phyloP scores from a whole-genome alignment of 352 stramenopile genomes.

The Phytopythium chamaehyphon region DNA sequence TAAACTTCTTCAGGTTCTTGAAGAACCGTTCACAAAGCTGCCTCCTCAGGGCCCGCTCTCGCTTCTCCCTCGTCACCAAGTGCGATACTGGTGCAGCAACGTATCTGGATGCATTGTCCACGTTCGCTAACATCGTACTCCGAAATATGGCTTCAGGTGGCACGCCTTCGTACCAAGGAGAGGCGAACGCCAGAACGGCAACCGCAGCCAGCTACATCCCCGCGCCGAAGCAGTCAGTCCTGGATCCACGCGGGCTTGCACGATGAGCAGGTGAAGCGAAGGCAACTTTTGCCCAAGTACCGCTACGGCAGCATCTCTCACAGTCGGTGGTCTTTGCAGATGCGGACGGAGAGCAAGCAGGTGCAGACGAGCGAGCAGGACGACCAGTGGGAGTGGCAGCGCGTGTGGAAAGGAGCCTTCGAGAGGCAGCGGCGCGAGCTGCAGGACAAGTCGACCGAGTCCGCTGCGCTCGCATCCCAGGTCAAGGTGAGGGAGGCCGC shows the following conservation, averaged over 20 bases:
- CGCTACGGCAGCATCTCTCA: neutral
- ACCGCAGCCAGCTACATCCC: neutral
- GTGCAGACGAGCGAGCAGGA: constrained; percentile 57
- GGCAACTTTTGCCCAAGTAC: neutral
- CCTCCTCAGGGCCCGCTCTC: constrained; percentile 52
- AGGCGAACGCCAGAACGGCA: neutral
- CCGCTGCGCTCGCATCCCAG: constrained; percentile 24
- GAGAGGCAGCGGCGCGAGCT: constrained; percentile 49
- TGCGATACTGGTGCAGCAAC: constrained; percentile 1
- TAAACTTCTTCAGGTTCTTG: constrained; percentile 32
- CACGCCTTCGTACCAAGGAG: neutral
- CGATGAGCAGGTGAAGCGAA: too few relatives aligned
- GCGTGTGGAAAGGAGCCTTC: constrained; percentile 68
- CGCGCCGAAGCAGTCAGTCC: neutral
- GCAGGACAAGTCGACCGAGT: constrained; percentile 24
- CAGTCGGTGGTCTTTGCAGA: constrained; percentile 4
- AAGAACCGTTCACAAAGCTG: constrained; percentile 61
- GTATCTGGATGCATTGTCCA: neutral
- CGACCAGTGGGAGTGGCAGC: constrained; percentile 68
- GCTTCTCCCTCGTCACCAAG: constrained; percentile 41
- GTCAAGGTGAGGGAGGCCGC: constrained; percentile 29
- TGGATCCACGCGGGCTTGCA: neutral
- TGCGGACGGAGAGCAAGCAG: constrained; percentile 36
- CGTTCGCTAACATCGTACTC: too few relatives aligned
- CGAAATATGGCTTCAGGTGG: too few relatives aligned